Base-by-base conservation (phyloP, 495 filamentous ascomycete genomes). In the Trichoderma reesei region DNA sequence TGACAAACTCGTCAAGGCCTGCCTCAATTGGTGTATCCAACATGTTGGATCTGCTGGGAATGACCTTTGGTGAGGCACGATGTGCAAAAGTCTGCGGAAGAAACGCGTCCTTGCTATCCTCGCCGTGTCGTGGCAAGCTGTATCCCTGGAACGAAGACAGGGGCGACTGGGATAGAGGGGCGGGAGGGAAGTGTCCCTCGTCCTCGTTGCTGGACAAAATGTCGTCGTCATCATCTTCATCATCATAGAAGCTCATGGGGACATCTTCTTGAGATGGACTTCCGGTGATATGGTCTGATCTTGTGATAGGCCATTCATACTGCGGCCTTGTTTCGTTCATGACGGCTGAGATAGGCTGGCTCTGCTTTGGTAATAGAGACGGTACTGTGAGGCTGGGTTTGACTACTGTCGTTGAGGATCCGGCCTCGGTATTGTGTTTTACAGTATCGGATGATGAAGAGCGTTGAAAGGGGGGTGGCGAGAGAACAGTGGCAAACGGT, bases 391-490 rank as follows among this genome's bases (percentile, higher is more conserved):
- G 20, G 8, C 34, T 20, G 34, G 51, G 51, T 31, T 8, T 56
- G 26, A 2, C 8, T 31, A 14, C 16, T 34, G 31, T 11, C 31
- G 26, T 33, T 13, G 26, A 34, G 31, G 11, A 33, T 8, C 20
- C 8, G 11, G 3, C 26, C 34, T 11, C 48, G n/a, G 48, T 8
- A 56, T 56, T 26, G 6, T 33, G 10, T 1, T 51, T 33, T 0
- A 56, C 44, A 36, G 68, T 42, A 38, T 66, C 67, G 41, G 42
- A 60, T 59, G 48, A 61, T 51, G 37, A 69, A 51, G 71, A 70
- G 4, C 76, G 74, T 60, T 72, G 75, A 10, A 73, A 72, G 3
- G 81, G 80, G 20, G 81, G 80, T 13, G 81, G 80, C 6, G 80
- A 82, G 18, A 83, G 71, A 37, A 72, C 72, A 5, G 78, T 80